These are phyloP conservation scores for Symbiodinium pilosum DNA, from an alignment of 73 alveolate genomes.

Conservation along the genomic window DNA sequence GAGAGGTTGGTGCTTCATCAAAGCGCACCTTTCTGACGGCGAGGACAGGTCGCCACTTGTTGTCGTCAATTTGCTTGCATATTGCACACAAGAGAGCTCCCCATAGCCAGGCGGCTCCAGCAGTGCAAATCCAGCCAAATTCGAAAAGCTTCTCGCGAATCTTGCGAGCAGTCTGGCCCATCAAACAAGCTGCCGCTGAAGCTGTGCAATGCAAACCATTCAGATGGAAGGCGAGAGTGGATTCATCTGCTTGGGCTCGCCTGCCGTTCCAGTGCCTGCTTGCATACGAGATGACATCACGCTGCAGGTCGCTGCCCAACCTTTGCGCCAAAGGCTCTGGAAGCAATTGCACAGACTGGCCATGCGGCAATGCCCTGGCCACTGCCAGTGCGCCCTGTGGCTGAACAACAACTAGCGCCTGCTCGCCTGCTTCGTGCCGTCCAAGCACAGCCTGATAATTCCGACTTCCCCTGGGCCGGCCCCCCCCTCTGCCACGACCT, in stretches of 20 bases:
- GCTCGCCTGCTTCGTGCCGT: background rate
- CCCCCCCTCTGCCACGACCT: background rate
- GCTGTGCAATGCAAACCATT: slow-evolving; percentile 3
- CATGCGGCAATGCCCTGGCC: background rate
- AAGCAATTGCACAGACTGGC: background rate
- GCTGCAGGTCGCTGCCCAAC: background rate
- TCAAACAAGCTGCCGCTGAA: background rate
- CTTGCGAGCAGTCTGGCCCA: too few relatives aligned
- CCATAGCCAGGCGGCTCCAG: background rate
- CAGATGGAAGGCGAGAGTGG: background rate
- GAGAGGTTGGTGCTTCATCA: slow-evolving; percentile 17
- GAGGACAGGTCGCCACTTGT: background rate
- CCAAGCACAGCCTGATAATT: background rate
- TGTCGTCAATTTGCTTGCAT: background rate
- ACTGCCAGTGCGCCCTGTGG: background rate
- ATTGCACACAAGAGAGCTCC: background rate
- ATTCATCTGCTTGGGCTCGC: background rate
- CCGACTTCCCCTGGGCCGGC: background rate
- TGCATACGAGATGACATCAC: background rate
- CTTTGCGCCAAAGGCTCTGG: background rate
- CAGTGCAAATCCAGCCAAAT: background rate
- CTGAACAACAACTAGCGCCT: background rate
- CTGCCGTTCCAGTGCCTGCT: background rate
- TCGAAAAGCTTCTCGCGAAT: background rate
- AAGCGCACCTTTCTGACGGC: slow-evolving; percentile 3